These are phyloP conservation scores for Vachellia collinsii DNA, from an alignment of 306 rosid species.

Conservation along the genomic window DNA sequence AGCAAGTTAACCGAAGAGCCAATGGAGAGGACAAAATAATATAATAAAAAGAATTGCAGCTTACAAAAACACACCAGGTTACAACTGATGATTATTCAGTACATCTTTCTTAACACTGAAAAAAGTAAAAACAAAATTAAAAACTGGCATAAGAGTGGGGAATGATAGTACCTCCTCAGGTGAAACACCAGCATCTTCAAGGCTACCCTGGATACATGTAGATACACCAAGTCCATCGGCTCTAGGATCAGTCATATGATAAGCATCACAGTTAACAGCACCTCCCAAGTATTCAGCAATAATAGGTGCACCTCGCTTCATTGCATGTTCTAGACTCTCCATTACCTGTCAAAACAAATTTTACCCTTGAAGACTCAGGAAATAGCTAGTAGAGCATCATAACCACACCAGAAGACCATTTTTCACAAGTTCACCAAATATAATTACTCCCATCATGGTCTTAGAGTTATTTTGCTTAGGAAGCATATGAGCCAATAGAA, in stretches of 20 bases:
- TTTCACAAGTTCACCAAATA: background rate
- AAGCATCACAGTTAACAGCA: slow-evolving; percentile 97
- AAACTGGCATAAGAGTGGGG: slow-evolving; percentile 3
- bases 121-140: too few species aligned
- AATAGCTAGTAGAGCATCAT: background rate
- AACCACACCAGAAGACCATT: background rate
- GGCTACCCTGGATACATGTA: slow-evolving; percentile 87
- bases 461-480: background rate
- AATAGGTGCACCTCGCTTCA: slow-evolving; percentile 93
- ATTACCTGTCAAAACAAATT: slow-evolving; percentile 59
- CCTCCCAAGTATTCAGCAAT: too few species aligned
- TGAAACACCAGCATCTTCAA: slow-evolving; percentile 97
- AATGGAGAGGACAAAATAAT: too few species aligned
- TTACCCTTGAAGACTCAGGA: slow-evolving; percentile 2
- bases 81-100: background rate
- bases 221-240: slow-evolving; percentile 98
- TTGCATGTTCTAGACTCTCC: slow-evolving; percentile 98
- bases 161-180: slow-evolving; percentile 83
- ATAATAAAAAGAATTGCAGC: too few species aligned
- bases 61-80: too few species aligned
- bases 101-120: background rate
- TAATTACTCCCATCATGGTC: background rate
- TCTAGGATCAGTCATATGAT: slow-evolving; percentile 99
- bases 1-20: too few species aligned
- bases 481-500: slow-evolving; percentile 1